phyloP scores from a whole-genome alignment of 345 rosid genomes.

The Abelmoschus esculentus region DNA sequence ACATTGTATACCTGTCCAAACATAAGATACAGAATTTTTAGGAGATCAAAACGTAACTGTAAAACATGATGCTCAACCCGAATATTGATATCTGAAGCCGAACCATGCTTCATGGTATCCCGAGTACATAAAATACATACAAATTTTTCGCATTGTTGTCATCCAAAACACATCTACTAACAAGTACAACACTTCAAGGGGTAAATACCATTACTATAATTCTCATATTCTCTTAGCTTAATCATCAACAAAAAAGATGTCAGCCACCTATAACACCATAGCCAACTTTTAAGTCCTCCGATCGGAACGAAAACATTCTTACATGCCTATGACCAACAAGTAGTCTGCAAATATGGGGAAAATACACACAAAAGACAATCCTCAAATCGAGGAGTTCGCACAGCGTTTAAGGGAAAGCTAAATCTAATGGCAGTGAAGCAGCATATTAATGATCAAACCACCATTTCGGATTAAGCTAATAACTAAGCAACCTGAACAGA shows the following conservation, averaged over 20 bases:
- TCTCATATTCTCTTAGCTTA: not conserved
- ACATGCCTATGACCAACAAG: not conserved
- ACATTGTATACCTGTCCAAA: conserved; percentile 54
- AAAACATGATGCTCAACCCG: not conserved
- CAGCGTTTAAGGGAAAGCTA: not conserved
- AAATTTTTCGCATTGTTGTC: not conserved
- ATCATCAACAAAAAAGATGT: not conserved
- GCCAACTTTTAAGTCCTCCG: not conserved
- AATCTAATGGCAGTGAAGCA: not conserved
- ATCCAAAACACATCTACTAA: not conserved
- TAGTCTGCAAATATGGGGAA: not conserved
- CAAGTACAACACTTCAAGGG: not conserved
- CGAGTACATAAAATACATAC: not conserved
- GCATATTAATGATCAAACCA: not conserved
- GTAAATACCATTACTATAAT: not conserved
- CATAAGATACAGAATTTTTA: not conserved
- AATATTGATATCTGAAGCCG: not conserved
- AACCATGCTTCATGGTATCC: not conserved
- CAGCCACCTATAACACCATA: not conserved
- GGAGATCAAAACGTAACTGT: not conserved
- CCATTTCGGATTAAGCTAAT: not conserved
- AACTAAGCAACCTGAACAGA: not conserved
- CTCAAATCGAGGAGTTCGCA: not conserved
- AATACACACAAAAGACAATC: not conserved
- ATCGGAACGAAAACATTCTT: not conserved